Evolutionary conservation across 2,329 filamentous ascomycete species (phyloP), one percentile per base, ranked within the genome.

Genomic region (Aspergillus fumigatus): DNA sequence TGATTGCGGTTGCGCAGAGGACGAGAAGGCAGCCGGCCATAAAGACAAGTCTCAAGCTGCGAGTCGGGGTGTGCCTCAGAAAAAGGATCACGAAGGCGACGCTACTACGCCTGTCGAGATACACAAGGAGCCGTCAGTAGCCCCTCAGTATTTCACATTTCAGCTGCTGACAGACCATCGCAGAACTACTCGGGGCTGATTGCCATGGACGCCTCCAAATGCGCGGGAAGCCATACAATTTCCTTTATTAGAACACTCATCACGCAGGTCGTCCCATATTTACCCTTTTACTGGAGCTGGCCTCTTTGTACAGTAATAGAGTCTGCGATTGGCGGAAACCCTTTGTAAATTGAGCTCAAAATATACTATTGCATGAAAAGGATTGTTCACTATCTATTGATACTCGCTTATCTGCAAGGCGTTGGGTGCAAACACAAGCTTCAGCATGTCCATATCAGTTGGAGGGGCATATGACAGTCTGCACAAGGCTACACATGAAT

Each of bases 1-100:
- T 67, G 84, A 88, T 65, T 88, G 85, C 64, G 85, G 84, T 32
- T 87, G 85, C 68, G 82, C 78, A 25, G 82, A 84, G 27, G 82
- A 85, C 53, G 79, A 80, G 50, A 73, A 75, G 38, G 72, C 66
- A 19, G 66, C 55, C 14, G 25, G 52, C 27, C 51, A 57, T 26
- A 53, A 57, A 40, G 57, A 27, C 10, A 51, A 51, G 35, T 4
- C 26, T 19, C n/a, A 27, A 27, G 29, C 7, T 26, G 45, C 50
- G 29, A 51, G 50, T 50, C 50, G 52, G 48, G 19, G 25, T 26
- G 17, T 29, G 27, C 21, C 32, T 29, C 35, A 40, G 41, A 41
- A 32, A 3, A 26, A 50, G 23, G 14, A 49, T n/a, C 27, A 48
- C 27, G 29, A 48, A n/a, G 47, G 35, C 21, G 58, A 61, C 40